phyloP scores from a whole-genome alignment of 2,329 filamentous ascomycete genomes.

The Rhynchosporium agropyri region DNA sequence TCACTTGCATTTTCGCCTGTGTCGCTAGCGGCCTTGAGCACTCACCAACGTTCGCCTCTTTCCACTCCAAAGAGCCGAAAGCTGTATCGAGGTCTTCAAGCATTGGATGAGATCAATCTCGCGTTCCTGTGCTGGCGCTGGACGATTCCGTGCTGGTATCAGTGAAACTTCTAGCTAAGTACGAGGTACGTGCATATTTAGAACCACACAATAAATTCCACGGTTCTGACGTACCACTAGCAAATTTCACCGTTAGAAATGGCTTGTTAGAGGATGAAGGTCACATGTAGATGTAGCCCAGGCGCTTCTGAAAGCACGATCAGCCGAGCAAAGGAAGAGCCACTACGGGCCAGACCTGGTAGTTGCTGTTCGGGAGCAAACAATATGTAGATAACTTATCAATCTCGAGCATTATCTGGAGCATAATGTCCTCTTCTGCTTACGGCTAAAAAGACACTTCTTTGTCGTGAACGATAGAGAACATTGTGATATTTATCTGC shows the following conservation, averaged over 20 bases:
- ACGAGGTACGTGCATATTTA: slow-evolving; percentile 49
- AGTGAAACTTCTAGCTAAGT: slow-evolving; percentile 60
- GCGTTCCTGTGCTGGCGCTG: slow-evolving; percentile 49
- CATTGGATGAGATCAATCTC: slow-evolving; percentile 55
- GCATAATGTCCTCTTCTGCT: too few relatives aligned
- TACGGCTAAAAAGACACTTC: too few relatives aligned
- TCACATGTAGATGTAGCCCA: slow-evolving; percentile 64
- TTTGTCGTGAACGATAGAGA: too few relatives aligned
- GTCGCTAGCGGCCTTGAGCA: slow-evolving; percentile 56
- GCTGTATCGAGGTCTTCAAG: slow-evolving; percentile 51
- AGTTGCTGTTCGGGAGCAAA: slow-evolving; percentile 4
- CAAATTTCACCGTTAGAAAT: slow-evolving; percentile 53
- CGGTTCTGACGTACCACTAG: slow-evolving; percentile 36
- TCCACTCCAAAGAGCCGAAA: slow-evolving; percentile 47
- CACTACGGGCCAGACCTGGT: background rate
- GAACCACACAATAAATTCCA: slow-evolving; percentile 18
- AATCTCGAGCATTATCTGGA: background rate
- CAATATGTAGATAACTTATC: too few relatives aligned
- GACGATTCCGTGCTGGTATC: slow-evolving; percentile 58
- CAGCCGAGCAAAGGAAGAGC: background rate
- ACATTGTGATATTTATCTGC: too few relatives aligned
- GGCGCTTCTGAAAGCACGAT: slow-evolving; percentile 55
- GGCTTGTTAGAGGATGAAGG: slow-evolving; percentile 57
- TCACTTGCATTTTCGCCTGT: slow-evolving; percentile 54
- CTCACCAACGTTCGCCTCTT: slow-evolving; percentile 45